Base-by-base conservation (phyloP, 176 grass and related monocot genomes). In the Ananas comosus region DNA sequence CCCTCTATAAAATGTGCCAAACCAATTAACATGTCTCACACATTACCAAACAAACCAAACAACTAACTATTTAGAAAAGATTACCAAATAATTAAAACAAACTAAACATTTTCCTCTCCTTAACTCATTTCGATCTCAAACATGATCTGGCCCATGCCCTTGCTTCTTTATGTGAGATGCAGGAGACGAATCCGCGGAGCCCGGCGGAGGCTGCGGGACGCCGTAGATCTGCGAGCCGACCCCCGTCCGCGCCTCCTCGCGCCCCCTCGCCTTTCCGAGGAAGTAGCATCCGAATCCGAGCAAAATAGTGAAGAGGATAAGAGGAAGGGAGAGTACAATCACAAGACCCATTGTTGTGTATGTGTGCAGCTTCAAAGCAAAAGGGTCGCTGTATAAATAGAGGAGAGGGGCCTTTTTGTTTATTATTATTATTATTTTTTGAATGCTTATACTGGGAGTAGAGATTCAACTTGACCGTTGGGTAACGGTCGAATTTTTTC, bases 201-300 rank as follows among this genome's bases (percentile, higher is more conserved):
- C 79, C 19, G 53, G 51, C 13, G 78, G 79, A 0, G 79, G 71
- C 70, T 68, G 33, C 9, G 79, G 79, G 50, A 49, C 68, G 7
- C 79, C 79, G 24, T 81, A 81, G 12, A 81, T 71, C 63, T 75
- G 79, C 9, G 79, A 68, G 24, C 79, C 71, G 9, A 75, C 79
- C 3, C 79, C 79, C 2, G 70, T 69, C 14, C 71, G 79, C 71
- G 73, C 68, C 50, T 81, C 71, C 53, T 81, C 71, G 2, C 71
- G 29, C 9, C 79, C 79, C 71, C 74, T 81, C 51, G 64, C 61
- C 73, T 63, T 81, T 19, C 79, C 79, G 4, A 59, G 59, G 71
- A 47, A 81, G 51, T 74, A 81, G 71, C 79, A 81, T 23, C 79
- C 79, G 17, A 81, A 81, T 11, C 79, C 79, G 63, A 81, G 71